Base-by-base conservation (phyloP, 192 early-diverging fungal species). In the Backusella liffmaniae region DNA sequence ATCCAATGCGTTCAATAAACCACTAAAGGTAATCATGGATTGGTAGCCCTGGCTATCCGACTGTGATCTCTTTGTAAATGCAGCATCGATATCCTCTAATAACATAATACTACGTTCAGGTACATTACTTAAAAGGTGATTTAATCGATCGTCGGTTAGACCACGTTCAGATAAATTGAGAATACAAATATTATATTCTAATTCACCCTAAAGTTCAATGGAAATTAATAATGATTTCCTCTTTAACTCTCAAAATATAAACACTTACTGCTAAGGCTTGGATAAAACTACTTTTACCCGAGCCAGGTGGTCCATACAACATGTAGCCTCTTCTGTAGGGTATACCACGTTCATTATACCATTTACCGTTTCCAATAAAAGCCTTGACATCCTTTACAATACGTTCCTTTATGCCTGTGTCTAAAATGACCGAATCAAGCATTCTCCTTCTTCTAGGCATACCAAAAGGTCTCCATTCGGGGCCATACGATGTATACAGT, bases 381-480 rank as follows among this genome's bases (percentile, higher is more conserved):
- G 91, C 88, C 53, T 79, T 80, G 13, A 94, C 92, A 70, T 95
- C 93, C 5, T 85, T 70, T 5, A 95, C 86, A 32, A 96, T 88
- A 23, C 85, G 73, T 75, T 91, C 90, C 49, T 84, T 87, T 26
- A 93, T 80, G 4, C 89, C 91, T 29, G 84, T 77, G 66, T 93
- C 91, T 78, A 98, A 77, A 65, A 92, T 93, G 7, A 92, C 95
- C 42, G 91, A 93, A 34, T 88, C 82, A 34, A 96, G 75, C 46
- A 90, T 77, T 67, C 94, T 80, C n/a, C 89, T 79, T 81, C 91
- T 92, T 49, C 97, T 86, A 10, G 97, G 97, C 75, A 94, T 85
- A 4, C 97, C 97, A 87, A 99, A 98, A 2, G 95, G 95, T 71
- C 96, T 86, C 97, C 97, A 99, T 75, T 99, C 97, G 6, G 95